Evolutionary conservation across 306 rosid species (phyloP).

Genomic region (Citrullus mucosospermus): DNA sequence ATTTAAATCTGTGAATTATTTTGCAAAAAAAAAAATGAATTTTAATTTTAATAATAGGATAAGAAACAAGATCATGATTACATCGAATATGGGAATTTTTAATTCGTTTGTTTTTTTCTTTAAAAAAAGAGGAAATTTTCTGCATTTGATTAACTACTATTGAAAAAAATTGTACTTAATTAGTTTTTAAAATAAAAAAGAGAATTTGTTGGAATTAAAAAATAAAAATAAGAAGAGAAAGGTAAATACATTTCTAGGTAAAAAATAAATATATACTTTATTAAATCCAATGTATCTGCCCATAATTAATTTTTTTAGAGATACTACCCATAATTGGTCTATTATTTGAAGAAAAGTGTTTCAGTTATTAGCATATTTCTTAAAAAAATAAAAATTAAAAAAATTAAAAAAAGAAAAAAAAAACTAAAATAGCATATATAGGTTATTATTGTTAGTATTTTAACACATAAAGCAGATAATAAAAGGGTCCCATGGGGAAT

Average conservation of each 20-base stretch:
- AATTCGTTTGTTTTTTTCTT: too few species aligned
- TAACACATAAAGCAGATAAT: background rate
- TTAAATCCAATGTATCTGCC: background rate
- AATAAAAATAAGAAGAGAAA: background rate
- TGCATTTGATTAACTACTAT: background rate
- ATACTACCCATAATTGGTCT: background rate
- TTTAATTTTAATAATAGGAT: background rate
- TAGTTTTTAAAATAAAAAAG: background rate
- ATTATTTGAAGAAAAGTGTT: background rate
- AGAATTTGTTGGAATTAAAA: background rate
- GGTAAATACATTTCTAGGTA: background rate
- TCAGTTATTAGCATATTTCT: background rate
- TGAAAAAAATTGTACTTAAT: background rate
- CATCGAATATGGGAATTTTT: background rate
- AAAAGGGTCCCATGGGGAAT: background rate
- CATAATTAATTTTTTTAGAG: background rate
- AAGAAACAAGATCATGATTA: background rate
- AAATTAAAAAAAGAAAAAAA: too few species aligned
- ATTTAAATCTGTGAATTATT: background rate
- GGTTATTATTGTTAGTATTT: background rate
- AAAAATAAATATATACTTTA: background rate
- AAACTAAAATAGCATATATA: background rate
- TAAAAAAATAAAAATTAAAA: too few species aligned
- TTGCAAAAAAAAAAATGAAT: background rate
- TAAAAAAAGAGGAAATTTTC: background rate